Evolutionary conservation across 73 alveolate species (phyloP).

Genomic region (Vitrella brassicaformis): DNA sequence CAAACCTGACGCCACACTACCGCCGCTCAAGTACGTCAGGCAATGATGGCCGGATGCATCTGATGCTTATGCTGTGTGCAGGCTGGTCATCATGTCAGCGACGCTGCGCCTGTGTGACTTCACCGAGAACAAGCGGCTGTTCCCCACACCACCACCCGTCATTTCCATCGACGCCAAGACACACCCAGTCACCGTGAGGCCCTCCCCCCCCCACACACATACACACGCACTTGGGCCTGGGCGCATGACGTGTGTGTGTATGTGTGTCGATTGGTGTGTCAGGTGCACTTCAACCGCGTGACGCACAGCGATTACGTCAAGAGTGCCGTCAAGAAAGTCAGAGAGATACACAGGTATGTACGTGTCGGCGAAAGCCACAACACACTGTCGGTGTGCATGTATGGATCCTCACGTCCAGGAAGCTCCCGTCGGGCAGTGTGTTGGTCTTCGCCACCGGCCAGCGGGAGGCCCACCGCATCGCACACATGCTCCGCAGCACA

Average conservation of each 20-base stretch:
- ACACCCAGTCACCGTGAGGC: constrained; percentile 60
- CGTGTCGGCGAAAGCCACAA: too few relatives aligned
- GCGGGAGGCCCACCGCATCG: constrained; percentile 63
- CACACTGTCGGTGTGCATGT: too few relatives aligned
- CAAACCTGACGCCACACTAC: too few relatives aligned
- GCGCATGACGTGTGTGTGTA: too few relatives aligned
- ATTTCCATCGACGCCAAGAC: constrained; percentile 64
- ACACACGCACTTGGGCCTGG: too few relatives aligned
- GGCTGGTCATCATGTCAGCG: constrained; percentile 80
- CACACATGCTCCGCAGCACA: too few relatives aligned
- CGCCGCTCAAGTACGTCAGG: too few relatives aligned
- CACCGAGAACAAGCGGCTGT: constrained; percentile 58
- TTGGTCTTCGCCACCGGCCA: constrained; percentile 71
- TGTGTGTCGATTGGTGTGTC: too few relatives aligned
- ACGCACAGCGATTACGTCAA: constrained; percentile 71
- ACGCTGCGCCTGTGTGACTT: constrained; percentile 69
- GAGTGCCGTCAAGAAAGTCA: constrained; percentile 65
- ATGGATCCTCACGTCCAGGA: constrained; percentile 3
- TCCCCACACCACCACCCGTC: constrained; percentile 44
- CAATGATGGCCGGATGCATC: too few relatives aligned
- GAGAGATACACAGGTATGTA: constrained; percentile 76
- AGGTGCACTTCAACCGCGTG: constrained; percentile 56
- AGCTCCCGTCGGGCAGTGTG: constrained; percentile 70
- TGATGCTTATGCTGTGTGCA: constrained; percentile 59
- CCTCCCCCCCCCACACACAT: too few relatives aligned